Conservation (phyloP, 2,329 filamentous ascomycete genomes). For the Cladorrhinum sp. region DNA sequence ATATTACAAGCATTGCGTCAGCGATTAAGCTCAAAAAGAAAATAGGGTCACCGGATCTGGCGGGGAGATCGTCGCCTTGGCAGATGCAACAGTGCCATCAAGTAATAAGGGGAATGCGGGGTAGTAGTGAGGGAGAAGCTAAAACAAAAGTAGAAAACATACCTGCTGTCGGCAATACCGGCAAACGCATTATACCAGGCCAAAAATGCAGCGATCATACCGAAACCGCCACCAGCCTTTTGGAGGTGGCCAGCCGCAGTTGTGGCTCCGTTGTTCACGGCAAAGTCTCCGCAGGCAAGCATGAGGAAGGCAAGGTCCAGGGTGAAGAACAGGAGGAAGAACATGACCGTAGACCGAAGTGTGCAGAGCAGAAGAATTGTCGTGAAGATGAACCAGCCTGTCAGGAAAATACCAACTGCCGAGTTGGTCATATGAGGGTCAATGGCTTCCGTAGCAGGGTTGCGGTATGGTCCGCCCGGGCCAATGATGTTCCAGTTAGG, state of each 20-base stretch:
- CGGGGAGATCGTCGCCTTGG: constrained; percentile 23
- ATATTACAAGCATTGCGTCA: constrained; percentile 34
- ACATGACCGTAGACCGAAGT: constrained; percentile 71
- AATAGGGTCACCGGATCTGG: constrained; percentile 15
- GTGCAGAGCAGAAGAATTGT: constrained; percentile 71
- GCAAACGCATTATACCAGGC: constrained; percentile 87
- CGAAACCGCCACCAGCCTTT: constrained; percentile 74
- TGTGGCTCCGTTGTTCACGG: constrained; percentile 49
- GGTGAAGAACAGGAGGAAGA: constrained; percentile 73
- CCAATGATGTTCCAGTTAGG: constrained; percentile 61
- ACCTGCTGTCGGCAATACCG: constrained; percentile 72
- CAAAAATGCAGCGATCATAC: constrained; percentile 74
- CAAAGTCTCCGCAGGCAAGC: constrained; percentile 63
- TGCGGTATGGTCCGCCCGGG: constrained; percentile 43
- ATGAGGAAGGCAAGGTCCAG: constrained; percentile 74
- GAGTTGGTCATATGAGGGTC: constrained; percentile 49
- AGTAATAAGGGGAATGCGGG: constrained; percentile 5
- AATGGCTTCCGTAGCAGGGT: constrained; percentile 24
- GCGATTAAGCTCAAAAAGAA: constrained; percentile 17
- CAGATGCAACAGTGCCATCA: constrained; percentile 14
- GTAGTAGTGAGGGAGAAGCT: background rate
- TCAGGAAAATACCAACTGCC: constrained; percentile 71
- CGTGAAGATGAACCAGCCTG: constrained; percentile 84
- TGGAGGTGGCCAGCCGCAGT: constrained; percentile 49
- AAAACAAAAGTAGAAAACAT: constrained; percentile 30